A percentile compares a stretch with the other conserved stretches of the same genome.
phyloP scores from a whole-genome alignment of 768 basidiomycete species.

The Boletellus ananas region DNA sequence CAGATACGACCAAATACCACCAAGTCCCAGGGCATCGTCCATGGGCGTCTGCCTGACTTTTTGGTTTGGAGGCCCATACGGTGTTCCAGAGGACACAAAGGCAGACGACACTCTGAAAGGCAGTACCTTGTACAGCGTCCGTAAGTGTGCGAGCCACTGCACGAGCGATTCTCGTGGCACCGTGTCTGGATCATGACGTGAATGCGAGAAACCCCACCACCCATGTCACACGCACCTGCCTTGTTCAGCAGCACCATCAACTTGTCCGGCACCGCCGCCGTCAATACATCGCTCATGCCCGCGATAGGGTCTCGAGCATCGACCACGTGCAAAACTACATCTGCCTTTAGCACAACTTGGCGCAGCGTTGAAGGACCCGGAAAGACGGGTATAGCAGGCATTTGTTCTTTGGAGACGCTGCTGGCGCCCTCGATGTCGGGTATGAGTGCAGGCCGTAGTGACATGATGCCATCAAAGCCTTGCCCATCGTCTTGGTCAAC shows the following conservation, averaged over 20 bases:
- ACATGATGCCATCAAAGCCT: constrained; percentile 39
- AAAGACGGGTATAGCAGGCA: constrained; percentile 19
- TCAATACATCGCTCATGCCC: constrained; percentile 65
- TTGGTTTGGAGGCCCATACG: constrained; percentile 32
- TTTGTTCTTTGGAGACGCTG: not conserved
- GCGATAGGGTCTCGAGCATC: constrained; percentile 82
- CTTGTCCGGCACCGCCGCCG: constrained; percentile 39
- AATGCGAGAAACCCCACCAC: not conserved
- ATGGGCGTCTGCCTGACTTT: constrained; percentile 41
- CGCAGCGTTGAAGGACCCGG: constrained; percentile 29
- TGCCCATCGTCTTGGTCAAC: constrained; percentile 28
- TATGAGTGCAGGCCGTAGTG: constrained; percentile 10
- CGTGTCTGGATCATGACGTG: constrained; percentile 47
- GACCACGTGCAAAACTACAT: constrained; percentile 76
- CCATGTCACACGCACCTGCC: constrained; percentile 55
- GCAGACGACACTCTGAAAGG: constrained; percentile 72
- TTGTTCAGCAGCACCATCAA: constrained; percentile 79
- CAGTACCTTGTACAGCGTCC: constrained; percentile 57
- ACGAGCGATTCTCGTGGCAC: constrained; percentile 74
- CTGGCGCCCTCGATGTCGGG: not conserved
- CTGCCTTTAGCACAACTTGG: constrained; percentile 65
- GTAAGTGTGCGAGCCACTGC: constrained; percentile 64
- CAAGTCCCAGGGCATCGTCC: constrained; percentile 62
- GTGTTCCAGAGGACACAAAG: constrained; percentile 47
- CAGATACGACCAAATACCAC: constrained; percentile 48